Conservation (phyloP, 306 rosid genomes). For the Sicyos edulis region DNA sequence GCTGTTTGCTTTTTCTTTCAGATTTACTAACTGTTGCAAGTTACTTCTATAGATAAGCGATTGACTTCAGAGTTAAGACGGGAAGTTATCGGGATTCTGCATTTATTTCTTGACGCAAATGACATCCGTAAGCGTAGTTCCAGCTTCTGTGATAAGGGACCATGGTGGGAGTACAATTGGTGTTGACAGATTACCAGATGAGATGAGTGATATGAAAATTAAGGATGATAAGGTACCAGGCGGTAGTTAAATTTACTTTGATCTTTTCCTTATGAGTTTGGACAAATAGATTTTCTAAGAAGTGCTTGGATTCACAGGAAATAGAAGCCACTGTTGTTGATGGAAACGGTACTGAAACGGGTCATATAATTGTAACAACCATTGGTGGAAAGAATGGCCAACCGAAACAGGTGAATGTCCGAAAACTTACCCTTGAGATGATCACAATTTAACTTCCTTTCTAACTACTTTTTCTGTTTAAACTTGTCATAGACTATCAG, state of each 20-base stretch:
- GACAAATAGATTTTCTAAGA: background rate
- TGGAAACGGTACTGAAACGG: constrained; percentile 76
- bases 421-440: background rate
- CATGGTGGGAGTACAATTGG: constrained; percentile 39
- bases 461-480: background rate
- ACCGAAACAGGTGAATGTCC: constrained; percentile 59
- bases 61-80: background rate
- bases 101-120: constrained; percentile 27
- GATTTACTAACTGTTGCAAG: background rate
- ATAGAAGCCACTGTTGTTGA: constrained; percentile 65
- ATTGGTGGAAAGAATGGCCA: constrained; percentile 87
- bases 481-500: constrained; percentile 53
- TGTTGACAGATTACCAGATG: constrained; percentile 57
- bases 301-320: constrained; percentile 41
- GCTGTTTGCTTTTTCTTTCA: background rate
- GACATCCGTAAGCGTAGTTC: constrained; percentile 58
- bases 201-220: constrained; percentile 81
- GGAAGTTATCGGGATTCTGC: constrained; percentile 14
- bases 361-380: constrained; percentile 81
- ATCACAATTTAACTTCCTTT: background rate
- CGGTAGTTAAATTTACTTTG: background rate
- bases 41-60: background rate
- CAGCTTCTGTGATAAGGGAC: constrained; percentile 48
- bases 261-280: background rate
- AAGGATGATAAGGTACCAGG: constrained; percentile 68